Conservation (phyloP, 2,329 filamentous ascomycete genomes). For the Clonostachys byssicola region DNA sequence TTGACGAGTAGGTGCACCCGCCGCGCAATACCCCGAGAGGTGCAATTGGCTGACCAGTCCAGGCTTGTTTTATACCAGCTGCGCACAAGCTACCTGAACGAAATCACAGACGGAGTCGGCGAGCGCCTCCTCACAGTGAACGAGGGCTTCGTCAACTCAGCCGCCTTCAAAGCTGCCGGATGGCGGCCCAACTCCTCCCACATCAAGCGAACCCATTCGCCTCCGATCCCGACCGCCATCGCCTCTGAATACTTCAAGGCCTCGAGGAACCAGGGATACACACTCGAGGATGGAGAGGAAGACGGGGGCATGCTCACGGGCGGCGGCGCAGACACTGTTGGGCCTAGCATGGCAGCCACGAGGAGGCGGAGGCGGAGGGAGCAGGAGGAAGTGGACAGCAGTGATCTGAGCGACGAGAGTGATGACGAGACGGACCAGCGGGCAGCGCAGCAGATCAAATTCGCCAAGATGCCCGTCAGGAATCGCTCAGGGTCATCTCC, state of each 20-base stretch:
- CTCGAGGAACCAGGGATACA: slow-evolving; percentile 57
- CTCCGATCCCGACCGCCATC: slow-evolving; percentile 78
- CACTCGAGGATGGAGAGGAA: slow-evolving; percentile 67
- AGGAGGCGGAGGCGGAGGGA: slow-evolving; percentile 65
- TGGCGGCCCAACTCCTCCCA: slow-evolving; percentile 73
- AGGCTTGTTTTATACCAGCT: slow-evolving; percentile 82
- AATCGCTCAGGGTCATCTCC: slow-evolving; percentile 86
- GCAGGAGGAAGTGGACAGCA: slow-evolving; percentile 83
- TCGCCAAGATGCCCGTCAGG: slow-evolving; percentile 90
- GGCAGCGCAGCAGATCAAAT: slow-evolving; percentile 87
- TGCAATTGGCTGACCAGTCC: slow-evolving; percentile 10
- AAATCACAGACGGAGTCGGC: slow-evolving; percentile 79
- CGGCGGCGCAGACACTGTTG: slow-evolving; percentile 66
- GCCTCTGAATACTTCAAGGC: slow-evolving; percentile 82
- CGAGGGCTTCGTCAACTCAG: slow-evolving; percentile 72
- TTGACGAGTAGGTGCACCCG: slow-evolving; percentile 25
- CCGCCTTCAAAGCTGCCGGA: slow-evolving; percentile 77
- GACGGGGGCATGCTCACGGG: slow-evolving; percentile 72
- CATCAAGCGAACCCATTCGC: slow-evolving; percentile 80
- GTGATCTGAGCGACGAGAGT: slow-evolving; percentile 79
- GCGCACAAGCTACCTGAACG: slow-evolving; percentile 73
- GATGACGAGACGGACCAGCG: slow-evolving; percentile 74
- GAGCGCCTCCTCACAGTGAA: slow-evolving; percentile 81
- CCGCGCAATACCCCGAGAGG: neutral
- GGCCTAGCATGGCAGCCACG: slow-evolving; percentile 61